Evolutionary conservation across 2,329 filamentous ascomycete genomes (phyloP).

Genomic region (Phialophora verrucosa): DNA sequence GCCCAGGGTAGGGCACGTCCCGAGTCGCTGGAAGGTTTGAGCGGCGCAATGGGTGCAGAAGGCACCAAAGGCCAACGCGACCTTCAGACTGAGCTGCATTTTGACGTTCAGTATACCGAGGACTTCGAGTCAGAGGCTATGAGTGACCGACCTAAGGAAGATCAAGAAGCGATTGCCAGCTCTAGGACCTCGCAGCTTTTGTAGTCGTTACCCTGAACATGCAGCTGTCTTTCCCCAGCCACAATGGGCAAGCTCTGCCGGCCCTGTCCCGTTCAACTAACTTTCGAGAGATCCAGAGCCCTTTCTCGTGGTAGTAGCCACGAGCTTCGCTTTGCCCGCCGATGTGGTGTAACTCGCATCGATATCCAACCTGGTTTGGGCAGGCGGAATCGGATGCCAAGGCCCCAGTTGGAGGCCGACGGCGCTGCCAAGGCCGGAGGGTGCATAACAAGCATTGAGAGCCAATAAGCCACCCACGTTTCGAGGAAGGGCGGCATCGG

Average conservation of each 20-base stretch:
- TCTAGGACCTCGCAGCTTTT: constrained; percentile 26
- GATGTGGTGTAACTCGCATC: constrained; percentile 4
- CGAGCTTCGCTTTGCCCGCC: constrained; percentile 18
- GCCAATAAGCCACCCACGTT: constrained; percentile 34
- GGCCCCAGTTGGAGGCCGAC: not conserved
- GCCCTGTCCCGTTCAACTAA: not conserved
- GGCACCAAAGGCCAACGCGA: constrained; percentile 27
- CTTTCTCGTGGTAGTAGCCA: constrained; percentile 16
- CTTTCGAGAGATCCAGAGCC: not conserved
- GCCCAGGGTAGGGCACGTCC: constrained; percentile 62
- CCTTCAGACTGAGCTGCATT: constrained; percentile 25
- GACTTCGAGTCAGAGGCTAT: not conserved
- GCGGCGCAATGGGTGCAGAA: constrained; percentile 43
- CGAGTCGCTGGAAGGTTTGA: constrained; percentile 63
- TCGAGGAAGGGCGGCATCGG: not conserved
- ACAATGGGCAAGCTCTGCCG: constrained; percentile 9
- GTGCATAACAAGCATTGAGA: constrained; percentile 15
- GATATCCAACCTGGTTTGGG: constrained; percentile 20
- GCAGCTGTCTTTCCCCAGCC: not conserved
- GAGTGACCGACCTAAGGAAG: constrained; percentile 16
- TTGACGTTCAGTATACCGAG: constrained; percentile 13
- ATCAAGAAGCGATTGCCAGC: constrained; percentile 2
- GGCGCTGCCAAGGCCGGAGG: constrained; percentile 19
- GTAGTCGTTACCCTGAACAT: constrained; percentile 6
- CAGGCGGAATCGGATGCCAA: constrained; percentile 20